Base-by-base conservation (phyloP, 208 protist species). In the Borovskyia barvae region DNA sequence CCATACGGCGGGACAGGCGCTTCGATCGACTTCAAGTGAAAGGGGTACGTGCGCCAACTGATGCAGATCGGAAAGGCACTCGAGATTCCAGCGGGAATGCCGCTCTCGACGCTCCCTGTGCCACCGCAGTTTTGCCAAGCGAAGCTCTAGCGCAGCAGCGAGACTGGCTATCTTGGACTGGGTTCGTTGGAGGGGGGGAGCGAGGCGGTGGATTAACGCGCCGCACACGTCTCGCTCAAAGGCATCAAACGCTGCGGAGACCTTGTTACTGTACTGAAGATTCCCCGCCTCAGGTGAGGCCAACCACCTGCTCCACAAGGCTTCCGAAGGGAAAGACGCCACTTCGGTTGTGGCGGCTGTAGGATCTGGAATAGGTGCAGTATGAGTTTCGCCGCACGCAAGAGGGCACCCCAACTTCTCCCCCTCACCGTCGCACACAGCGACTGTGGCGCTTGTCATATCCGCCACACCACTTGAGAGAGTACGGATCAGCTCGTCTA, bases 191-290 rank as follows among this genome's bases (percentile, higher is more conserved):
- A 70, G 15, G 1, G 50, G 55, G 11, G 63, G 39, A 9, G n/a
- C n/a, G 25, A 42, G 7, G 1, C 2, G 5, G 26, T 37, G 39
- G 3, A 35, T 47, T 2, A 39, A 3, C 5, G 4, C n/a, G 6
- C 41, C 43, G 25, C 30, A 42, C 14, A 62, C 39, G 2, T 17
- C 29, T 28, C 29, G 48, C 32, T 70, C 63, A 2, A 62, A 30
- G 0, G 63, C 20, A 14, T 36, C 29, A 12, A 61, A 42, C 2
- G 54, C 20, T 11, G 63, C 62, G 5, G 63, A 70, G 4, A 70
- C 14, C 29, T 54, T 54, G 24, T 39, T 62, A 24, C 54, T 39
- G 39, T 62, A 32, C 26, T 63, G 57, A 0, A 56, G 20, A 9
- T 39, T 42, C 1, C 19, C 39, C 0, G 26, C 53, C 0, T 37